Evolutionary conservation across 176 grass and related monocot genomes (phyloP).

Genomic region (Carex scoparia): DNA sequence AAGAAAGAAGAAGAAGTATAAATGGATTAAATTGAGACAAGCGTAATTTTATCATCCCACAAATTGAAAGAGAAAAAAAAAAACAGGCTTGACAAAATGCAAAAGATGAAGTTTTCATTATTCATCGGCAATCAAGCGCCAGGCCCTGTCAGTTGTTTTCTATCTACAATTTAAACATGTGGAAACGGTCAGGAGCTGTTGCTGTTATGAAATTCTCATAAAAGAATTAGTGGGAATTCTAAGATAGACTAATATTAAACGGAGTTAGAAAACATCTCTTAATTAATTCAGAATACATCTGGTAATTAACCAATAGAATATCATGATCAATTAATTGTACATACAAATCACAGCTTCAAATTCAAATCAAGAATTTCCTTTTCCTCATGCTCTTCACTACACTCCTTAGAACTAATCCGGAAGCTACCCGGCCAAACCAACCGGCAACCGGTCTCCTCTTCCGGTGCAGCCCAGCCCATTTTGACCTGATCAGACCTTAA

Average conservation of each 20-base stretch:
- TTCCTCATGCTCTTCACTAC: conserved; percentile 33
- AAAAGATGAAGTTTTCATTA: too few species aligned
- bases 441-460: conserved; percentile 29
- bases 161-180: too few species aligned
- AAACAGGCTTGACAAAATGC: too few species aligned
- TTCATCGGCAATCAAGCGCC: not conserved
- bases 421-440: conserved; percentile 69
- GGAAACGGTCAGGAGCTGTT: not conserved
- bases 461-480: conserved; percentile 38
- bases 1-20: too few species aligned
- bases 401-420: conserved; percentile 37
- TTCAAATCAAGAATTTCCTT: conserved; percentile 53
- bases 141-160: too few species aligned
- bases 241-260: conserved; percentile 11
- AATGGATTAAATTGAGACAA: too few species aligned
- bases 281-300: conserved; percentile 15
- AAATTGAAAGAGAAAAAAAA: too few species aligned
- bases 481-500: conserved; percentile 42
- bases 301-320: not conserved
- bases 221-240: not conserved
- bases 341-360: conserved; percentile 46
- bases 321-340: conserved; percentile 1
- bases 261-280: conserved; percentile 10
- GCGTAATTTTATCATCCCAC: too few species aligned
- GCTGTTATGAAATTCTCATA: not conserved